Evolutionary conservation across 2,329 filamentous ascomycete species (phyloP).

Genomic region (Fusarium nisikadoi): DNA sequence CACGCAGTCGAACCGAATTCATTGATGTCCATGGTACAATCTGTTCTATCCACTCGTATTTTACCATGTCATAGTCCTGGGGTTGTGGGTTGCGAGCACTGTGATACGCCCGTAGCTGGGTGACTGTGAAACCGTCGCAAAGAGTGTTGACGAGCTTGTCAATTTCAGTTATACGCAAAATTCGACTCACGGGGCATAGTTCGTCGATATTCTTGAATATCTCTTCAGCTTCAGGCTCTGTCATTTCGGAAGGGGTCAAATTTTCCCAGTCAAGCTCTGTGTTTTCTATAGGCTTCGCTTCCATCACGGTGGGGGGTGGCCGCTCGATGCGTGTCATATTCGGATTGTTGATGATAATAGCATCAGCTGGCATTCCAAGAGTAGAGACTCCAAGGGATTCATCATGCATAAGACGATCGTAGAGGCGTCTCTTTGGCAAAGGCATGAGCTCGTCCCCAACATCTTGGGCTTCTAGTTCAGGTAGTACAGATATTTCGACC

Average conservation of each 20-base stretch:
- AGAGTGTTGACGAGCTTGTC: constrained; percentile 53
- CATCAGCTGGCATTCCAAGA: constrained; percentile 53
- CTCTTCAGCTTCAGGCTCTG: constrained; percentile 48
- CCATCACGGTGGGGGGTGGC: constrained; percentile 25
- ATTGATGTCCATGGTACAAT: constrained; percentile 53
- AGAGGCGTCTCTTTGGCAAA: constrained; percentile 20
- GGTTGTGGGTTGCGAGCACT: constrained; percentile 6
- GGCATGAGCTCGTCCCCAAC: background rate
- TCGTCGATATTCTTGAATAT: constrained; percentile 59
- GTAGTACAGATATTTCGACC: background rate
- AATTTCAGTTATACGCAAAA: constrained; percentile 55
- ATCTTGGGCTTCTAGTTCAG: constrained; percentile 1
- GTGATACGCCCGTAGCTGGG: constrained; percentile 59
- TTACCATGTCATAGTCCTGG: constrained; percentile 1
- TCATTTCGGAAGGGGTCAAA: constrained; percentile 43
- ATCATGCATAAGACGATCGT: constrained; percentile 45
- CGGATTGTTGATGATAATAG: constrained; percentile 59
- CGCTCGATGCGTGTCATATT: constrained; percentile 43
- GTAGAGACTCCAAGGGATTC: constrained; percentile 47
- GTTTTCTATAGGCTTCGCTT: constrained; percentile 24
- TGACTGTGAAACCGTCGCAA: constrained; percentile 57
- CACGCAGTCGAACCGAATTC: constrained; percentile 27
- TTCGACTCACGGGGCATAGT: constrained; percentile 56
- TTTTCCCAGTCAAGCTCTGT: constrained; percentile 47
- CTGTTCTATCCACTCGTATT: constrained; percentile 56